phyloP scores from a whole-genome alignment of 2,329 filamentous ascomycete species.

The Pseudocercospora pini-densiflorae region DNA sequence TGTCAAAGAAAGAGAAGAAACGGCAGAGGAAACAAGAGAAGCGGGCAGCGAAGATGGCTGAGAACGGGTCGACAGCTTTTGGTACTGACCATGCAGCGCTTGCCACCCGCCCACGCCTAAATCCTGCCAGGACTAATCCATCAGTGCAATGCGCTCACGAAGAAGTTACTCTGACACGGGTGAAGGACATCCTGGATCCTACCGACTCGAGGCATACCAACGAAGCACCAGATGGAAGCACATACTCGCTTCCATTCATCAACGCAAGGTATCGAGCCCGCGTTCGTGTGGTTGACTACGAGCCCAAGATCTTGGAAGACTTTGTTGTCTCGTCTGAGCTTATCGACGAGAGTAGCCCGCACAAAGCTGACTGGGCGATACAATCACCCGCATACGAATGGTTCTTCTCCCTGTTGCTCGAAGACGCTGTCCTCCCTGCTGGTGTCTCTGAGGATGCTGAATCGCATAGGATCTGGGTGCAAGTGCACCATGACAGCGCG shows the following conservation, averaged over 20 bases:
- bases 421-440: conserved; percentile 61
- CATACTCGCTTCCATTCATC: conserved; percentile 36
- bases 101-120: neutral
- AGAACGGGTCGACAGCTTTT: neutral
- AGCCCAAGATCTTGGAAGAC: conserved; percentile 69
- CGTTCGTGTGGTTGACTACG: conserved; percentile 82
- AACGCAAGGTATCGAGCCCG: conserved; percentile 71
- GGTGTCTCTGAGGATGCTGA: neutral
- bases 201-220: conserved; percentile 49
- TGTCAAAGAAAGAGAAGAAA: conserved; percentile 28
- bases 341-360: conserved; percentile 10
- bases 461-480: conserved; percentile 60
- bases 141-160: conserved; percentile 48
- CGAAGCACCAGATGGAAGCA: conserved; percentile 42
- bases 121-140: conserved; percentile 28
- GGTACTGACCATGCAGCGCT: neutral
- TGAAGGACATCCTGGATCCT: conserved; percentile 57
- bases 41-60: conserved; percentile 31
- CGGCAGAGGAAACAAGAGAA: conserved; percentile 45
- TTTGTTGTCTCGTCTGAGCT: conserved; percentile 58
- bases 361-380: conserved; percentile 42
- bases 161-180: conserved; percentile 44
- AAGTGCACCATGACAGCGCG: conserved; percentile 66
- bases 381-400: conserved; percentile 69
- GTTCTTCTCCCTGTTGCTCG: conserved; percentile 78